Conservation (phyloP, 805 yeast genomes). For the Wickerhamiella nectarea region DNA sequence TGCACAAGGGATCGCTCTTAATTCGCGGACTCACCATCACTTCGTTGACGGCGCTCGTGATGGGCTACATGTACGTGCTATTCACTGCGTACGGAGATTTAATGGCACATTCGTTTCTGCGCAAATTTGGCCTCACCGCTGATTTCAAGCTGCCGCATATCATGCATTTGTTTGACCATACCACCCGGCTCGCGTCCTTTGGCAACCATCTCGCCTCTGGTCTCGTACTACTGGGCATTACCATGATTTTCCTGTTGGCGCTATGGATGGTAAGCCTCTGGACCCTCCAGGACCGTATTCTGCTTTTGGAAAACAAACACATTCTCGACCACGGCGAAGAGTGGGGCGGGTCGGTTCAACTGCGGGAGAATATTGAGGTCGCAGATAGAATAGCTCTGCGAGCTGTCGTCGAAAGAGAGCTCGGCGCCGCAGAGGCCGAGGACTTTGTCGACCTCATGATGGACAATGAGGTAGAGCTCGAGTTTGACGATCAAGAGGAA, state of each 20-base stretch:
- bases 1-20: too few relatives aligned
- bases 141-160: too few relatives aligned
- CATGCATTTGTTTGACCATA: too few relatives aligned
- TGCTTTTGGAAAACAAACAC: background rate
- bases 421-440: background rate
- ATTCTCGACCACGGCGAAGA: background rate
- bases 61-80: slow-evolving; percentile 9
- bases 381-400: background rate
- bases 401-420: background rate
- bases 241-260: background rate
- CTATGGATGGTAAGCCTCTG: slow-evolving; percentile 4
- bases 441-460: background rate
- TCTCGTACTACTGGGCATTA: background rate
- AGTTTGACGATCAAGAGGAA: background rate
- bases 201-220: background rate
- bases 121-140: too few relatives aligned
- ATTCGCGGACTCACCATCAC: too few relatives aligned
- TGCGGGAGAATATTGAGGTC: background rate
- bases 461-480: background rate
- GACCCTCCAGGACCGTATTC: slow-evolving; percentile 5
- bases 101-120: too few relatives aligned
- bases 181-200: too few relatives aligned
- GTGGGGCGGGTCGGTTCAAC: background rate
- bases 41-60: slow-evolving; percentile 11
- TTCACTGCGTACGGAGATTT: slow-evolving; percentile 12